Conservation (phyloP, 768 basidiomycete genomes). For the Lactarius hatsudake region DNA sequence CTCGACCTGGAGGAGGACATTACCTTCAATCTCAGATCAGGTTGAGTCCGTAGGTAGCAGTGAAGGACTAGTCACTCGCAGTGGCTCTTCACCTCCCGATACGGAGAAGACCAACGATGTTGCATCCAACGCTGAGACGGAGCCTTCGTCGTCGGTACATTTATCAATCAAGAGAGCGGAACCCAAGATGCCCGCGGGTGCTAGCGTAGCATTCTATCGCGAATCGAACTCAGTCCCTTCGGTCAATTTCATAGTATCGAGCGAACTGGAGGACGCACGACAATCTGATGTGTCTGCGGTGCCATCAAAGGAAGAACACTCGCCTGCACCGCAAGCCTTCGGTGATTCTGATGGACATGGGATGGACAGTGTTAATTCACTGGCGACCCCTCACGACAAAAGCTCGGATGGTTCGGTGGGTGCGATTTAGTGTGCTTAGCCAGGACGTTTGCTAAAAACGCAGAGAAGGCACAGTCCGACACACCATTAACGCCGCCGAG, state of each 20-base stretch:
- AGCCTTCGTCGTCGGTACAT: slow-evolving; percentile 33
- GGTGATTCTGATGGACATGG: slow-evolving; percentile 8
- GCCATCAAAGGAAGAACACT: slow-evolving; percentile 14
- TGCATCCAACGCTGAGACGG: slow-evolving; percentile 36
- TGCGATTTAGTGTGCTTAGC: slow-evolving; percentile 19
- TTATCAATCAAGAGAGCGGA: slow-evolving; percentile 48
- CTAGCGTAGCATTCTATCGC: slow-evolving; percentile 71
- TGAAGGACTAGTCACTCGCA: slow-evolving; percentile 49
- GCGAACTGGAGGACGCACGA: slow-evolving; percentile 57
- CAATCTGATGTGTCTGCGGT: neutral
- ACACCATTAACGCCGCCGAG: slow-evolving; percentile 47
- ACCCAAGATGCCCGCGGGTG: slow-evolving; percentile 70
- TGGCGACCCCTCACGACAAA: slow-evolving; percentile 41
- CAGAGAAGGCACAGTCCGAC: slow-evolving; percentile 39
- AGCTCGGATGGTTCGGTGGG: slow-evolving; percentile 55
- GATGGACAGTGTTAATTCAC: slow-evolving; percentile 24
- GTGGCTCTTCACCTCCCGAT: slow-evolving; percentile 67
- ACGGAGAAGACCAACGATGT: slow-evolving; percentile 34
- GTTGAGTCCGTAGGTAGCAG: slow-evolving; percentile 28
- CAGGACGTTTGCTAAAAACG: slow-evolving; percentile 21
- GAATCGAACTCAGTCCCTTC: slow-evolving; percentile 49
- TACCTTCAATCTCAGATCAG: slow-evolving; percentile 27
- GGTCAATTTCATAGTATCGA: slow-evolving; percentile 76
- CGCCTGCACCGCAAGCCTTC: slow-evolving; percentile 2
- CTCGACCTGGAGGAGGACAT: slow-evolving; percentile 41